phyloP scores from a whole-genome alignment of 768 basidiomycete genomes.

The Xerocomellus amylosporus region DNA sequence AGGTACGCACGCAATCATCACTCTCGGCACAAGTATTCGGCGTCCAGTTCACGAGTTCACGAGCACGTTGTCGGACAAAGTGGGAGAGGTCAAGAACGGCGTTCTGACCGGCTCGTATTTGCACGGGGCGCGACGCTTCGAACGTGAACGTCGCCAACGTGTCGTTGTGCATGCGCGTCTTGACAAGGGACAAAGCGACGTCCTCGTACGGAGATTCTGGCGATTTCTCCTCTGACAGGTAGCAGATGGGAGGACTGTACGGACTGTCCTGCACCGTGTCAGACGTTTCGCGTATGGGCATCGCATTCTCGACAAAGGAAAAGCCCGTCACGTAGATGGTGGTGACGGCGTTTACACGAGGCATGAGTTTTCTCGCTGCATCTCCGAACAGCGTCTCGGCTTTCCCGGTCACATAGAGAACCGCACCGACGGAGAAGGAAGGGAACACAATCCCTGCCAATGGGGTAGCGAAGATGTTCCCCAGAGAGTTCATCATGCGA shows the following conservation, averaged over 20 bases:
- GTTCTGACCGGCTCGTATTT: conserved; percentile 44
- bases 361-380: conserved; percentile 52
- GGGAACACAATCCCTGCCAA: conserved; percentile 57
- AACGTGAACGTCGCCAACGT: conserved; percentile 57
- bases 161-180: conserved; percentile 19
- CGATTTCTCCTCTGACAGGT: conserved; percentile 47
- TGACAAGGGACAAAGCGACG: conserved; percentile 27
- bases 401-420: conserved; percentile 59
- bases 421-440: conserved; percentile 49
- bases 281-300: conserved; percentile 48
- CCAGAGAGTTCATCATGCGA: conserved; percentile 59
- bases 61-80: conserved; percentile 45
- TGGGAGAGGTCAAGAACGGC: conserved; percentile 52
- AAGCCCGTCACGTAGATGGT: conserved; percentile 51
- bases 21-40: conserved; percentile 44
- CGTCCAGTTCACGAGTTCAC: conserved; percentile 49
- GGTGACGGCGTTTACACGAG: conserved; percentile 43
- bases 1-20: conserved; percentile 63
- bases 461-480: conserved; percentile 57
- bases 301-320: conserved; percentile 48
- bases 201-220: conserved; percentile 28
- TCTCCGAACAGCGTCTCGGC: conserved; percentile 50
- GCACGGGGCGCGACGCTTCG: conserved; percentile 33
- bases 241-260: conserved; percentile 57
- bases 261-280: conserved; percentile 38